Conservation (phyloP, 2,329 filamentous ascomycete species). For the Xylariaceae sp. region DNA sequence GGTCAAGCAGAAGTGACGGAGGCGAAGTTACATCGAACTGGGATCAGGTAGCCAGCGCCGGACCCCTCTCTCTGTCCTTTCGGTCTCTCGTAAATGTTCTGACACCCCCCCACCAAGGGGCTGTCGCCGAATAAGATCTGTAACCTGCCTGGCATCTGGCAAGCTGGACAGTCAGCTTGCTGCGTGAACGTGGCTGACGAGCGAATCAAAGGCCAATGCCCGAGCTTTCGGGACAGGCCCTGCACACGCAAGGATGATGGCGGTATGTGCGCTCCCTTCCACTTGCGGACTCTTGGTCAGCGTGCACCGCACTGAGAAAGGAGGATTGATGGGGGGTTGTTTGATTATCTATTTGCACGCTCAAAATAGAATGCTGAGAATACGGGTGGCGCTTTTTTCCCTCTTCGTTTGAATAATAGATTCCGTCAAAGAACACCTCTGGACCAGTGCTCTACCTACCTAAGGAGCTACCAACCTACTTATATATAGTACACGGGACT, state of each 20-base stretch:
- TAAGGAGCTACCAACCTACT: no score
- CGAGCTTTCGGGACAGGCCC: conserved; percentile 29
- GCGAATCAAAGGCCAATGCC: conserved; percentile 23
- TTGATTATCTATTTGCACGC: conserved; percentile 11
- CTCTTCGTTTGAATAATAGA: no score
- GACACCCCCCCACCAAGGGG: neutral
- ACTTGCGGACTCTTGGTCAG: conserved; percentile 10
- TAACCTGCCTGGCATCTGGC: conserved; percentile 5
- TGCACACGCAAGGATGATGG: conserved; percentile 23
- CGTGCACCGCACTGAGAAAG: conserved; percentile 13
- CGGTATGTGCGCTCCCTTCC: conserved; percentile 15
- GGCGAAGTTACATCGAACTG: conserved; percentile 1
- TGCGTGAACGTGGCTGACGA: conserved; percentile 17
- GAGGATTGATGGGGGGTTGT: conserved; percentile 6
- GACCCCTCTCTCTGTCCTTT: conserved; percentile 7
- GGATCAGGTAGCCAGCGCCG: conserved; percentile 2
- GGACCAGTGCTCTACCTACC: no score
- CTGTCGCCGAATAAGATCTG: conserved; percentile 15
- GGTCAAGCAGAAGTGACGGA: neutral
- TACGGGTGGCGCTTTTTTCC: conserved; percentile 5
- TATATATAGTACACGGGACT: no score
- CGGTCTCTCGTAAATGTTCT: conserved; percentile 8
- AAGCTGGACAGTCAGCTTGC: conserved; percentile 18
- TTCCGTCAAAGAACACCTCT: no score
- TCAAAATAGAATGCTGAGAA: neutral